Evolutionary conservation across 805 yeast genomes (phyloP).

Genomic region (Scheffersomyces amazonensis): DNA sequence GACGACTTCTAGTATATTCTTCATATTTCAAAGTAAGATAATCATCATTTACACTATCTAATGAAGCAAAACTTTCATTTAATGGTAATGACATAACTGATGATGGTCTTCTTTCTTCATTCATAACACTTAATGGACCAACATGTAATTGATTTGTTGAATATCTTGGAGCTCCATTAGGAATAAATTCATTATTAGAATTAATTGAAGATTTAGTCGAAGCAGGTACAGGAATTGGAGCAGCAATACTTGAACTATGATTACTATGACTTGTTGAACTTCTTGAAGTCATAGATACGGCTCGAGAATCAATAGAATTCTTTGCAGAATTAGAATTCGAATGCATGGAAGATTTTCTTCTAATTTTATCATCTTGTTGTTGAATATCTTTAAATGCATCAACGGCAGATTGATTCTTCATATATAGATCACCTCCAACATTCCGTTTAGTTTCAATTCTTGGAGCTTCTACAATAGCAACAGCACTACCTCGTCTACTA

Average conservation of each 20-base stretch:
- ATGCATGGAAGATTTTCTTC: conserved; percentile 27
- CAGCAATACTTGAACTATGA: conserved; percentile 5
- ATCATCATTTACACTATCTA: conserved; percentile 67
- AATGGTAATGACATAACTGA: conserved; percentile 70
- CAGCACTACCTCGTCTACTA: conserved; percentile 28
- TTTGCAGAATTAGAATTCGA: conserved; percentile 11
- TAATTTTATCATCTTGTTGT: conserved; percentile 36
- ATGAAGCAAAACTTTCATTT: conserved; percentile 74
- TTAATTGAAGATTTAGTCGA: conserved; percentile 1
- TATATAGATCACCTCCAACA: conserved; percentile 43
- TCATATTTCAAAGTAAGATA: conserved; percentile 40
- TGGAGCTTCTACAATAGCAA: conserved; percentile 34
- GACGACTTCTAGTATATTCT: conserved; percentile 21
- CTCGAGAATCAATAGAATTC: conserved; percentile 10
- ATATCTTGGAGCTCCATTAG: neutral
- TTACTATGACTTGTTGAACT: neutral
- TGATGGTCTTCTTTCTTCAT: conserved; percentile 40
- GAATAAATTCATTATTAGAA: neutral
- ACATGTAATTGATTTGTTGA: conserved; percentile 19
- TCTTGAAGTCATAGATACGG: neutral
- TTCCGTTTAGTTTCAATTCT: conserved; percentile 44
- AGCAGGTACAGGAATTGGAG: conserved; percentile 14
- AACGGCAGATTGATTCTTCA: conserved; percentile 38
- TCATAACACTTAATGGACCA: conserved; percentile 30
- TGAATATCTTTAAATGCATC: conserved; percentile 44